Evolutionary conservation across 495 filamentous ascomycete genomes (phyloP).

Genomic region (Viridothelium virens): DNA sequence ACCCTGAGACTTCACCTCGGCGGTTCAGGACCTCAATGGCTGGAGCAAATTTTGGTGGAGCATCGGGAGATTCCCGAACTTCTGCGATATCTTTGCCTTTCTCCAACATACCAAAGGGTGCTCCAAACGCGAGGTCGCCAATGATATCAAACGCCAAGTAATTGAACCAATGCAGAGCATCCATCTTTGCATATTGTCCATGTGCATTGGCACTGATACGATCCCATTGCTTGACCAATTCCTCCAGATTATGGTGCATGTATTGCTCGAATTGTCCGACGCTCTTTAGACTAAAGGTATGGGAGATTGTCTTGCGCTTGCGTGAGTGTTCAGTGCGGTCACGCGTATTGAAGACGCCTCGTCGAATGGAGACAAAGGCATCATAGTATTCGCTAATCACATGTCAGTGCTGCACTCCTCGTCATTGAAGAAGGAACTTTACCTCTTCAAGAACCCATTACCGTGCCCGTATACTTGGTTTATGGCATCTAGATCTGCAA

Average conservation of each 20-base stretch:
- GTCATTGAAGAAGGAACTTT: neutral
- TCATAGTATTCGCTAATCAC: conserved; percentile 68
- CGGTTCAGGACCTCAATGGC: conserved; percentile 67
- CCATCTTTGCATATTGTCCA: conserved; percentile 54
- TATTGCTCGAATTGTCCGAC: conserved; percentile 85
- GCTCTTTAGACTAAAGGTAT: conserved; percentile 78
- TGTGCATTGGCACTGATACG: conserved; percentile 36
- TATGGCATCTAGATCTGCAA: conserved; percentile 55
- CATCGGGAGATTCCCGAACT: conserved; percentile 48
- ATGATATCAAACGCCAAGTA: conserved; percentile 92
- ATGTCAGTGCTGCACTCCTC: conserved; percentile 6
- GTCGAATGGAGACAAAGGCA: conserved; percentile 78
- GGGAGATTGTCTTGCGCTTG: conserved; percentile 82
- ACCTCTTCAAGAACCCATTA: conserved; percentile 40
- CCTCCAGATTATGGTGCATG: conserved; percentile 70
- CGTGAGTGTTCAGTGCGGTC: conserved; percentile 75
- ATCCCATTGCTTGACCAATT: conserved; percentile 69
- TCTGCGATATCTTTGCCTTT: conserved; percentile 56
- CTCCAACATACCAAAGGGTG: conserved; percentile 46
- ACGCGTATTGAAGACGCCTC: conserved; percentile 86
- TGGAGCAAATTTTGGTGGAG: conserved; percentile 49
- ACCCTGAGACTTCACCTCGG: conserved; percentile 57
- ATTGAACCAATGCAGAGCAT: conserved; percentile 89
- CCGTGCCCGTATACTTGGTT: conserved; percentile 48
- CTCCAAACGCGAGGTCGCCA: conserved; percentile 54